Base-by-base conservation (phyloP, 805 yeast genomes). In the Ogataea paraovalis region DNA sequence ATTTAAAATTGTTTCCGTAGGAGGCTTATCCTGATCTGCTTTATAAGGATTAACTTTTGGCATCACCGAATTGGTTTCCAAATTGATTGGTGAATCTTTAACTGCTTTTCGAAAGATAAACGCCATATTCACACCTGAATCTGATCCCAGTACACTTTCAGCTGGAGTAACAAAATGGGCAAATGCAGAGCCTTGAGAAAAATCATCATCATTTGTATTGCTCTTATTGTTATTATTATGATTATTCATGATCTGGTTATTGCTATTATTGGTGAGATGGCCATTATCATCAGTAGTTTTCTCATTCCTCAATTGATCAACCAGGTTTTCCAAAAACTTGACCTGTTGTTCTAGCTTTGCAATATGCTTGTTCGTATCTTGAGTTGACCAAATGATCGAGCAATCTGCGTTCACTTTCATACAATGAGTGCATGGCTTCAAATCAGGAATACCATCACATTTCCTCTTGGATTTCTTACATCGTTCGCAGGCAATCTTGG, bases 381-480 rank as follows among this genome's bases (percentile, higher is more conserved):
- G 43, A 12, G 45, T 33, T 3, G 48, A 39, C 33, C 28, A 36
- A 27, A 50, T 33, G 8, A 57, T 48, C 1, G 60, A 53, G 37
- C 61, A 58, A 14, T 46, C 52, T 6, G 44, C 44, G 4, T 49
- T 47, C 10, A 52, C 50, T 25, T 50, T 50, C 2, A 18, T 14
- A 40, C 58, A 56, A 4, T 42, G 41, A 3, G 53, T 39, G 43
- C 60, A 56, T 14, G 53, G 43, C 18, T 46, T 51, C 25, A 54
- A 22, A 41, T 56, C 59, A 1, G 60, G 60, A 10, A 53, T 45
- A 2, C 60, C 61, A 44, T 56, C 61, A 45, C 61, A 57, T 23
- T 49, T 56, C 7, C 60, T 44, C 23, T 57, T 57, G 30, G 52
- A 48, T 16, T 48, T 51, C 33, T 52, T 54, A 41, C 61, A 57